These are phyloP conservation scores for Adansonia digitata DNA, from an alignment of 345 rosid species.

Conservation along the genomic window DNA sequence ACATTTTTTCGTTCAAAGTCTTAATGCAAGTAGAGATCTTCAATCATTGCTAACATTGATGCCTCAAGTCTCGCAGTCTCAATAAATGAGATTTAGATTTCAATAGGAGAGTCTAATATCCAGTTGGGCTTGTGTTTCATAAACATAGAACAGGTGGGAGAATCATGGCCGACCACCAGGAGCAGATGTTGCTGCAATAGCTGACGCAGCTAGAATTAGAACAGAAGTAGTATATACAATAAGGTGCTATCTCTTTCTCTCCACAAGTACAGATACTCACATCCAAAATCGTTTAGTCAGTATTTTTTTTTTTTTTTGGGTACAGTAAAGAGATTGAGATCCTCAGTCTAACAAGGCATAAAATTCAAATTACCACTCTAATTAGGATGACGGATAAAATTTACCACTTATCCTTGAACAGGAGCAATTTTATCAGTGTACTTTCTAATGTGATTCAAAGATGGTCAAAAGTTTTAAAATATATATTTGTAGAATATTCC, in stretches of 20 bases:
- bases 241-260: slow-evolving; percentile 35
- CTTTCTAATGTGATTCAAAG: neutral
- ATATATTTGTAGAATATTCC: neutral
- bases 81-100: slow-evolving; percentile 19
- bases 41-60: neutral
- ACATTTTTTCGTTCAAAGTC: neutral
- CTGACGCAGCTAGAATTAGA: slow-evolving; percentile 42
- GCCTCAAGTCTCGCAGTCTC: slow-evolving; percentile 9
- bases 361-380: neutral
- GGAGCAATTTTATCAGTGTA: neutral
- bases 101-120: slow-evolving; percentile 25
- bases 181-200: slow-evolving; percentile 58
- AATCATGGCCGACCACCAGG: slow-evolving; percentile 62
- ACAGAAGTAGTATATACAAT: slow-evolving; percentile 48
- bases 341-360: neutral
- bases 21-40: slow-evolving; percentile 1
- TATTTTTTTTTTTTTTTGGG: neutral
- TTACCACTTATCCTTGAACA: neutral
- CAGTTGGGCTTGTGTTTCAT: slow-evolving; percentile 24
- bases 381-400: neutral
- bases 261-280: neutral
- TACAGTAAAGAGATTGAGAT: neutral
- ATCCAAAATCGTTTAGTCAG: neutral
- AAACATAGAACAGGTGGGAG: slow-evolving; percentile 53
- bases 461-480: neutral